phyloP scores from a whole-genome alignment of 2,329 filamentous ascomycete species.

The Penicillium sp. region DNA sequence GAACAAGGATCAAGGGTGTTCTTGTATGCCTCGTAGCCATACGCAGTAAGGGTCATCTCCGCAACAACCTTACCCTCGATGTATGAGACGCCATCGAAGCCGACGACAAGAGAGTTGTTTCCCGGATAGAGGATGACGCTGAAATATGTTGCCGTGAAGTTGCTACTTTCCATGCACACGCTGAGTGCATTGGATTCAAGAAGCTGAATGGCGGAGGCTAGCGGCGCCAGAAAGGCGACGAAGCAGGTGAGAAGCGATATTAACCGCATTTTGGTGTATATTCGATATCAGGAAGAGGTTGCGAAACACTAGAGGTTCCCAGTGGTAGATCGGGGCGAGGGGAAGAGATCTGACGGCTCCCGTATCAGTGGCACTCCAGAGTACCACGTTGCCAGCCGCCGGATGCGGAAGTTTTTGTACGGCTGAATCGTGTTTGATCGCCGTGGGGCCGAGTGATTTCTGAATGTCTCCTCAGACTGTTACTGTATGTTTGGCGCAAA shows the following conservation, averaged over 20 bases:
- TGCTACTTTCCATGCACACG: constrained; percentile 78
- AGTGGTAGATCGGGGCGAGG: constrained; percentile 16
- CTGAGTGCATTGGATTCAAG: constrained; percentile 83
- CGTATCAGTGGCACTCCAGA: constrained; percentile 31
- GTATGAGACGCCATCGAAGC: constrained; percentile 78
- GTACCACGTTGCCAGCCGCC: constrained; percentile 36
- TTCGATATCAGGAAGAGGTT: constrained; percentile 7
- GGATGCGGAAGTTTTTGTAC: constrained; percentile 35
- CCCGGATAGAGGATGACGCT: constrained; percentile 66
- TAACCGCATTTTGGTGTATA: constrained; percentile 34
- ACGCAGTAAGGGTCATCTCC: constrained; percentile 73
- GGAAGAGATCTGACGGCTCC: constrained; percentile 14
- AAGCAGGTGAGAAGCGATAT: constrained; percentile 37
- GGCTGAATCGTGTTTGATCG: constrained; percentile 13
- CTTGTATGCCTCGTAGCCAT: constrained; percentile 72
- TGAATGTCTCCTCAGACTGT: constrained; percentile 5
- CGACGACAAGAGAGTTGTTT: constrained; percentile 70
- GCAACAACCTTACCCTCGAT: constrained; percentile 81
- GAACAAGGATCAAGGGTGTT: constrained; percentile 74
- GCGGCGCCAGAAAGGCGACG: constrained; percentile 46
- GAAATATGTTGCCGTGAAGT: constrained; percentile 85
- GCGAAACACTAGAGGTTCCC: constrained; percentile 2
- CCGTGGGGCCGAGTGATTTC: constrained; percentile 11
- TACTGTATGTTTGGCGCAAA: constrained; percentile 4
- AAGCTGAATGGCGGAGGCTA: constrained; percentile 62